phyloP scores from a whole-genome alignment of 768 basidiomycete species.

The Tylopilus rubrobrunneus region DNA sequence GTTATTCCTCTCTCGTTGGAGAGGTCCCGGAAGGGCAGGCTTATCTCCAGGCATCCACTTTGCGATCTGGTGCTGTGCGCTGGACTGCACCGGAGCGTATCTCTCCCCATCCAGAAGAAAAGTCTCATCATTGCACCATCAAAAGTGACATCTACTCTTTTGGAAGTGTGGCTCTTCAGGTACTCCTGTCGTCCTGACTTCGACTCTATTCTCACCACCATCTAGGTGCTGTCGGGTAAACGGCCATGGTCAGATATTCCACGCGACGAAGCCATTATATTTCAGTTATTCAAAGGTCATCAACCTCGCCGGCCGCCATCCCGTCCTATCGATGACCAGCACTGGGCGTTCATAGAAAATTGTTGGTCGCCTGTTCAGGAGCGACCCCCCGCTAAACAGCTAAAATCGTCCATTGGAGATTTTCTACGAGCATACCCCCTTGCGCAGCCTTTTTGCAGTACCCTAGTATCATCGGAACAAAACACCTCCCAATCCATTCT shows the following conservation, averaged over 20 bases:
- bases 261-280: neutral
- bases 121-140: neutral
- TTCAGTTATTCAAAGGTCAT: conserved; percentile 1
- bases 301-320: conserved; percentile 4
- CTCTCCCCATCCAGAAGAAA: neutral
- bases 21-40: conserved; percentile 1
- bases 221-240: conserved; percentile 3
- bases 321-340: conserved; percentile 3
- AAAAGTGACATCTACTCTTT: conserved; percentile 12
- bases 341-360: conserved; percentile 7
- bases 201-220: neutral
- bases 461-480: no score
- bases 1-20: conserved; percentile 5
- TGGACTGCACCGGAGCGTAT: conserved; percentile 6
- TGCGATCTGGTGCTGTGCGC: conserved; percentile 4
- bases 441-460: neutral
- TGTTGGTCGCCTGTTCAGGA: conserved; percentile 4
- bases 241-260: conserved; percentile 5
- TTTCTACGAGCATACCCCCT: neutral
- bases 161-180: conserved; percentile 5
- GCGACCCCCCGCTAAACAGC: conserved; percentile 2
- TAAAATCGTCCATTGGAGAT: neutral
- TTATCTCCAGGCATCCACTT: conserved; percentile 6
- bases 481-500: no score
- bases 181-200: neutral